Evolutionary conservation across 768 basidiomycete species (phyloP).

Genomic region (Lactarius trivialis): DNA sequence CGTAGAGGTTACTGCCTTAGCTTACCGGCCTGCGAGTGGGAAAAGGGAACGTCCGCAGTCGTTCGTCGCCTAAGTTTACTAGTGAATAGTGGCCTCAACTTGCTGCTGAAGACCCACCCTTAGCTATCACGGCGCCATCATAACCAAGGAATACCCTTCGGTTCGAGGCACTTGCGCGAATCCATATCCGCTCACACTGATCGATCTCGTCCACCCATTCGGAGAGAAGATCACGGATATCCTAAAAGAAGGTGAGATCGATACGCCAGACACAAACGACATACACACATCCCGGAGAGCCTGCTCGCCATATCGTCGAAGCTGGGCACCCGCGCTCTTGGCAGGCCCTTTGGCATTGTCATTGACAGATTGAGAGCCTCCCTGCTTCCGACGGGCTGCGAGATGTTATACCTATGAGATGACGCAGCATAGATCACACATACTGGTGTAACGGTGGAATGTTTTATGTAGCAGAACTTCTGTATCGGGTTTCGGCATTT

Average conservation of each 20-base stretch:
- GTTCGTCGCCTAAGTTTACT: constrained; percentile 46
- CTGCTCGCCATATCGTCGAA: constrained; percentile 93
- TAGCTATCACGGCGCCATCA: constrained; percentile 67
- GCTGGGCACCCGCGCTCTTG: constrained; percentile 86
- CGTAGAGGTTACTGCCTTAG: constrained; percentile 16
- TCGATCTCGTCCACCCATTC: constrained; percentile 88
- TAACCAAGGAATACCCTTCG: constrained; percentile 87
- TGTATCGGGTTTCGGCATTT: constrained; percentile 65
- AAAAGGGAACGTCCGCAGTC: constrained; percentile 89
- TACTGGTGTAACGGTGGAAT: constrained; percentile 97
- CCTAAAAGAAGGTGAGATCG: constrained; percentile 39
- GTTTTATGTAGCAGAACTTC: constrained; percentile 89
- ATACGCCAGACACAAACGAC: neutral
- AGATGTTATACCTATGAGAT: neutral
- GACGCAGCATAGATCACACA: constrained; percentile 28
- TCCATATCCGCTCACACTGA: constrained; percentile 85
- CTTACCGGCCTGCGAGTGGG: constrained; percentile 90
- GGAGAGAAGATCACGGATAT: constrained; percentile 74
- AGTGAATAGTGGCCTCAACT: neutral
- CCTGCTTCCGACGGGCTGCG: constrained; percentile 92
- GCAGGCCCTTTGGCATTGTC: constrained; percentile 92
- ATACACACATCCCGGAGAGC: constrained; percentile 77
- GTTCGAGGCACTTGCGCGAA: constrained; percentile 84
- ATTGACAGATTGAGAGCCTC: constrained; percentile 87
- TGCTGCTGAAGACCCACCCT: constrained; percentile 34